A percentile compares a stretch with the other conserved stretches of the same genome.
Evolutionary conservation across 2,329 filamentous ascomycete genomes (phyloP).

Genomic region (Lasiodiplodia gonubiensis): DNA sequence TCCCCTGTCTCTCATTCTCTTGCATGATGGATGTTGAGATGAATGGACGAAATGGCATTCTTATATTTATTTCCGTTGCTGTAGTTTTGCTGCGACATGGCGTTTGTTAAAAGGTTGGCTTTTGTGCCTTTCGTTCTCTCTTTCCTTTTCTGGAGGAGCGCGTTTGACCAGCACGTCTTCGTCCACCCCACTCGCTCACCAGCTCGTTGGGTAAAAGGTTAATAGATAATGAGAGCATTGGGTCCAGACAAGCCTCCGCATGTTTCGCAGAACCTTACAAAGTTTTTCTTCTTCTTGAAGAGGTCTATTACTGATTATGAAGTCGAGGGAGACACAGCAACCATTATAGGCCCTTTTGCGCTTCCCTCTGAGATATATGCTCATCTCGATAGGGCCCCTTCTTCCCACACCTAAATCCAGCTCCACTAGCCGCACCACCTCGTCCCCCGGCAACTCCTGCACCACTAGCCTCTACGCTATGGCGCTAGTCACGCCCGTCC

Average conservation of each 20-base stretch:
- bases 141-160: neutral
- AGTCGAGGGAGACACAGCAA: neutral
- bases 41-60: neutral
- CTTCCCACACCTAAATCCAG: neutral
- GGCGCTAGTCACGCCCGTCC: neutral
- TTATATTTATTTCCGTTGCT: constrained; percentile 1
- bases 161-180: neutral
- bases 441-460: neutral
- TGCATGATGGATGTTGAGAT: neutral
- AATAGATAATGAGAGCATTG: neutral
- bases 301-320: neutral
- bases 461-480: neutral
- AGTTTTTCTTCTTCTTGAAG: neutral
- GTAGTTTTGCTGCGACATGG: constrained; percentile 10
- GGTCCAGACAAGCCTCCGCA: neutral
- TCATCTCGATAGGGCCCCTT: neutral
- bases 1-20: neutral
- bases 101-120: constrained; percentile 21
- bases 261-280: neutral
- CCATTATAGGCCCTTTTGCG: neutral
- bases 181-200: neutral
- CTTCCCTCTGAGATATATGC: neutral
- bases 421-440: neutral
- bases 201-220: neutral
- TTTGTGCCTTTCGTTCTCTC: neutral